Percentiles rank a stretch among this genome's conserved stretches.
These are phyloP conservation scores for Endoconidiophora polonica DNA, from an alignment of 2,329 filamentous ascomycete species.

Conservation along the genomic window DNA sequence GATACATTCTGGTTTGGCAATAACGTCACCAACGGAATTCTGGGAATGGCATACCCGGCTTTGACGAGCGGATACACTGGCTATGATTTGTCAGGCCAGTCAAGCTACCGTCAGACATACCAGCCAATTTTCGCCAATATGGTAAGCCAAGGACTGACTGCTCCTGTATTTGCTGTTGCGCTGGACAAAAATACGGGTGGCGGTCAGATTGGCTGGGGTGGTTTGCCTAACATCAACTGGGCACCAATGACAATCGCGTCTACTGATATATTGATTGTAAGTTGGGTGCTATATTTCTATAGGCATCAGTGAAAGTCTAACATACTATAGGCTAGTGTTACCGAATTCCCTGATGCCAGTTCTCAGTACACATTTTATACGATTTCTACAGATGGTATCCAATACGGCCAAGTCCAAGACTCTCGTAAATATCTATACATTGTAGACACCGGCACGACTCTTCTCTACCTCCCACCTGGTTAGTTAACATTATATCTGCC, in stretches of 20 bases:
- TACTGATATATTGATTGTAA: conserved; percentile 30
- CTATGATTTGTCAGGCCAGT: conserved; percentile 1
- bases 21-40: conserved; percentile 33
- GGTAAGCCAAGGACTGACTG: conserved; percentile 27
- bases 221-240: conserved; percentile 25
- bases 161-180: conserved; percentile 32
- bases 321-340: conserved; percentile 27
- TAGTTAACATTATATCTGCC: conserved; percentile 14
- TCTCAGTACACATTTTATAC: conserved; percentile 34
- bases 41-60: conserved; percentile 34
- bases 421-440: conserved; percentile 31
- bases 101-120: conserved; percentile 23
- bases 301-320: background rate
- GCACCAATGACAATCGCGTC: conserved; percentile 18
- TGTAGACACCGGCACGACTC: conserved; percentile 35
- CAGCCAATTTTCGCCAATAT: conserved; percentile 32
- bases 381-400: conserved; percentile 31
- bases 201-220: conserved; percentile 31
- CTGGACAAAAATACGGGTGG: conserved; percentile 29
- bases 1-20: conserved; percentile 34
- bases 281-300: conserved; percentile 14
- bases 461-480: conserved; percentile 34
- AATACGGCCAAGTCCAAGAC: conserved; percentile 27
- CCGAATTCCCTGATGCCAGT: conserved; percentile 14
- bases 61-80: conserved; percentile 29